A percentile compares a stretch with the other conserved stretches of the same genome.
These are phyloP conservation scores for Tricholoma flavovirens DNA, from an alignment of 768 basidiomycete species.

Conservation along the genomic window DNA sequence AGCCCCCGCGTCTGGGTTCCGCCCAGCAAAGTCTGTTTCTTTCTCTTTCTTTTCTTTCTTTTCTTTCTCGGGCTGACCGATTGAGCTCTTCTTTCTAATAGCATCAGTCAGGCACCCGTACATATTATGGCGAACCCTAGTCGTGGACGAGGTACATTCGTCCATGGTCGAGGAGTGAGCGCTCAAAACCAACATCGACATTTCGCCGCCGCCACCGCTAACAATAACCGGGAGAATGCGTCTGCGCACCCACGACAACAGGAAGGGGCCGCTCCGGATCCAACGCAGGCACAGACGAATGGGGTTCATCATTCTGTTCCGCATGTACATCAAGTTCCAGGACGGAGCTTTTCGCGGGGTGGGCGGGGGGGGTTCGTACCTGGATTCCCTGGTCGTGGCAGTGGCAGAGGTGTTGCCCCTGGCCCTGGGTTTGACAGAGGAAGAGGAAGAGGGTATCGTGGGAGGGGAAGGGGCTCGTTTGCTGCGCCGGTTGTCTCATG, in stretches of 20 bases:
- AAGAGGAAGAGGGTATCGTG: slow-evolving; percentile 28
- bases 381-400: slow-evolving; percentile 26
- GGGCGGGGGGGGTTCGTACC: slow-evolving; percentile 24
- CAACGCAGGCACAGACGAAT: slow-evolving; percentile 14
- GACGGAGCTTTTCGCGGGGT: slow-evolving; percentile 24
- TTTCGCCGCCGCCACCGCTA: background rate
- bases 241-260: slow-evolving; percentile 7
- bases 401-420: slow-evolving; percentile 19
- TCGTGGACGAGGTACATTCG: slow-evolving; percentile 34
- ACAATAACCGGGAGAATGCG: background rate
- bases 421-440: slow-evolving; percentile 6
- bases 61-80: no score
- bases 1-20: slow-evolving; percentile 55
- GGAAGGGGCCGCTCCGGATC: slow-evolving; percentile 1
- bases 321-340: background rate
- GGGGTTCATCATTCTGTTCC: slow-evolving; percentile 3
- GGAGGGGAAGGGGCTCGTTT: slow-evolving; percentile 32
- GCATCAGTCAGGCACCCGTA: slow-evolving; percentile 33
- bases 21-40: slow-evolving; percentile 41
- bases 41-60: no score
- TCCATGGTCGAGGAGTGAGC: slow-evolving; percentile 31
- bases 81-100: background rate
- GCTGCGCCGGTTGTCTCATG: slow-evolving; percentile 25
- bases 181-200: slow-evolving; percentile 12
- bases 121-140: slow-evolving; percentile 79